Conservation (phyloP, 2,329 filamentous ascomycete species). For the Phialocephala sp. region DNA sequence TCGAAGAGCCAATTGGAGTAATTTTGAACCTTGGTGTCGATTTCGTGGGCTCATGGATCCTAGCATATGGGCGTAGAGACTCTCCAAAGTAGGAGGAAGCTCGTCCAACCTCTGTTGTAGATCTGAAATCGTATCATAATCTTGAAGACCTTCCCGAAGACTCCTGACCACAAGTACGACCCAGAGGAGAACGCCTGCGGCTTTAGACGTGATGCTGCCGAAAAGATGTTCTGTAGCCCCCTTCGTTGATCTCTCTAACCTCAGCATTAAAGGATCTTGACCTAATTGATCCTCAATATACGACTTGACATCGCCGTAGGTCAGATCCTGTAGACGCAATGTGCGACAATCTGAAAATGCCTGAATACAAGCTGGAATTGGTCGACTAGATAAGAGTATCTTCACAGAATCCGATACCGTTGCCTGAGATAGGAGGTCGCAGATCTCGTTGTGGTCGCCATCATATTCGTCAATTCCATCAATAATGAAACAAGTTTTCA, state of each 20-base stretch:
- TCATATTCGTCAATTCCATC: slow-evolving; percentile 14
- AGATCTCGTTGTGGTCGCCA: slow-evolving; percentile 10
- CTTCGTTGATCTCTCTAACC: not conserved
- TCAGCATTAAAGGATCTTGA: slow-evolving; percentile 11
- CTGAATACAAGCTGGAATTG: slow-evolving; percentile 31
- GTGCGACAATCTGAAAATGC: slow-evolving; percentile 26
- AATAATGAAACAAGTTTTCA: slow-evolving; percentile 31
- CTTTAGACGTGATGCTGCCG: slow-evolving; percentile 17
- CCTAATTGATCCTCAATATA: slow-evolving; percentile 32
- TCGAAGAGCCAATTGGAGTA: slow-evolving; percentile 7
- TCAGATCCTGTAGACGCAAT: slow-evolving; percentile 36
- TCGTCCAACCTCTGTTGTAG: not conserved
- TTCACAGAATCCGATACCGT: slow-evolving; percentile 1
- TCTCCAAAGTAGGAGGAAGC: slow-evolving; percentile 18
- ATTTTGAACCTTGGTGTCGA: slow-evolving; percentile 8
- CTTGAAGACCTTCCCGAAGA: slow-evolving; percentile 9
- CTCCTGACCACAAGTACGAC: slow-evolving; percentile 29
- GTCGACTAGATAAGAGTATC: slow-evolving; percentile 23
- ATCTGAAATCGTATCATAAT: not conserved
- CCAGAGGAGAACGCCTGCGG: slow-evolving; percentile 36
- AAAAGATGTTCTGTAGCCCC: slow-evolving; percentile 5
- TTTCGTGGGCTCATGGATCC: not conserved
- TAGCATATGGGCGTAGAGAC: slow-evolving; percentile 20
- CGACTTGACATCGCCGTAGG: slow-evolving; percentile 31
- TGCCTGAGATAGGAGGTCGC: slow-evolving; percentile 4